Evolutionary conservation across 2,329 filamentous ascomycete genomes (phyloP).

Genomic region (Botrytis cinerea): DNA sequence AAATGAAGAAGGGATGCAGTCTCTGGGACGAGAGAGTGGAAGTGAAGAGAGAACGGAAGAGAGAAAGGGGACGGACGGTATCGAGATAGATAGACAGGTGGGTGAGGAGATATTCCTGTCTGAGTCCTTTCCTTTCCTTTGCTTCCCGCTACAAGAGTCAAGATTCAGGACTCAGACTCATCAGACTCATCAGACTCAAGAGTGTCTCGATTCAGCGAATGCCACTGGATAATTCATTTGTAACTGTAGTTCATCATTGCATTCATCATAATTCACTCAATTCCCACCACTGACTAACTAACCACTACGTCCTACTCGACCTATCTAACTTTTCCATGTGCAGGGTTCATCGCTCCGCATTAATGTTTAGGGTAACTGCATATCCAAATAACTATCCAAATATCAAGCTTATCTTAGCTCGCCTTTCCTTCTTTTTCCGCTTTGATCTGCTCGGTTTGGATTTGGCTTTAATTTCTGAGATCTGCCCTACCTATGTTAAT

Average conservation of each 20-base stretch:
- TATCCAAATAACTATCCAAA: constrained; percentile 13
- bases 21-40: background rate
- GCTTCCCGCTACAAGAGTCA: background rate
- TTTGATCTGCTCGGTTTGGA: background rate
- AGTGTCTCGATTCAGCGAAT: background rate
- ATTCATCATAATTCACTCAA: background rate
- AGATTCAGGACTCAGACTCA: background rate
- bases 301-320: too few species aligned
- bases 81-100: too few species aligned
- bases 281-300: background rate
- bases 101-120: background rate
- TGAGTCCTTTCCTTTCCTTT: background rate
- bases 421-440: background rate
- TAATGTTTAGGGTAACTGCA: background rate
- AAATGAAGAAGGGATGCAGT: background rate
- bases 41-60: background rate
- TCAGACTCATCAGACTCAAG: background rate
- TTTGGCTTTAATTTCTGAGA: background rate
- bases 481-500: background rate
- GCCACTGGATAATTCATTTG: background rate
- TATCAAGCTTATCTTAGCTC: constrained; percentile 9
- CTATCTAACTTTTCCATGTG: background rate
- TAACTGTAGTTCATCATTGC: too few species aligned
- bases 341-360: background rate
- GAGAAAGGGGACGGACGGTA: background rate